Evolutionary conservation across 1,139 yeast species (phyloP).

Genomic region (Saccharomyces hybrid): DNA sequence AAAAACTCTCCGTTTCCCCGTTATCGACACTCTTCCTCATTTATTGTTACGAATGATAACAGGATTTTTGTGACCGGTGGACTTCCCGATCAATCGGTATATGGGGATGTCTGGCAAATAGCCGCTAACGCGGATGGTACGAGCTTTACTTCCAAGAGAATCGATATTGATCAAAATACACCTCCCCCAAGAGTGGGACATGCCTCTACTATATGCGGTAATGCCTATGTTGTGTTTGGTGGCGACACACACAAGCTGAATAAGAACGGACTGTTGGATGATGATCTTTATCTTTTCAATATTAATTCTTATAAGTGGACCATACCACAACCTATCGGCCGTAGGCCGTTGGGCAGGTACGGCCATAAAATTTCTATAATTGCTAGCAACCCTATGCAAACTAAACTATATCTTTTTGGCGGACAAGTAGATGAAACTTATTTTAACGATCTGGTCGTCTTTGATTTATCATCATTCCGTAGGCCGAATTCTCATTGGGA

Average conservation of each 20-base stretch:
- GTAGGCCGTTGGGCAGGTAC: conserved; percentile 85
- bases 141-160: conserved; percentile 48
- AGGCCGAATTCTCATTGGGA: conserved; percentile 83
- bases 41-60: conserved; percentile 66
- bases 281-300: conserved; percentile 80
- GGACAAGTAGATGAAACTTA: conserved; percentile 90
- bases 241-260: conserved; percentile 93
- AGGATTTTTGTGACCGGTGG: conserved; percentile 92
- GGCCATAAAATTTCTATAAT: conserved; percentile 74
- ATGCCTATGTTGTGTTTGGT: conserved; percentile 91
- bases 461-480: conserved; percentile 84
- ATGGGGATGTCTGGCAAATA: conserved; percentile 85
- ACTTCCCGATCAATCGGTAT: conserved; percentile 78
- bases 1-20: conserved; percentile 83
- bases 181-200: conserved; percentile 98
- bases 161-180: conserved; percentile 61
- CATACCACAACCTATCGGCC: conserved; percentile 72
- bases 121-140: conserved; percentile 40
- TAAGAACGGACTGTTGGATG: conserved; percentile 72
- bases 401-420: conserved; percentile 80
- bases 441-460: conserved; percentile 77
- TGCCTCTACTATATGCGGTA: conserved; percentile 85
- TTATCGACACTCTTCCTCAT: conserved; percentile 80
- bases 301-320: conserved; percentile 89
- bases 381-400: conserved; percentile 56